These are phyloP conservation scores for Monosporascus cannonballus DNA, from an alignment of 2,329 filamentous ascomycete species.

Conservation along the genomic window DNA sequence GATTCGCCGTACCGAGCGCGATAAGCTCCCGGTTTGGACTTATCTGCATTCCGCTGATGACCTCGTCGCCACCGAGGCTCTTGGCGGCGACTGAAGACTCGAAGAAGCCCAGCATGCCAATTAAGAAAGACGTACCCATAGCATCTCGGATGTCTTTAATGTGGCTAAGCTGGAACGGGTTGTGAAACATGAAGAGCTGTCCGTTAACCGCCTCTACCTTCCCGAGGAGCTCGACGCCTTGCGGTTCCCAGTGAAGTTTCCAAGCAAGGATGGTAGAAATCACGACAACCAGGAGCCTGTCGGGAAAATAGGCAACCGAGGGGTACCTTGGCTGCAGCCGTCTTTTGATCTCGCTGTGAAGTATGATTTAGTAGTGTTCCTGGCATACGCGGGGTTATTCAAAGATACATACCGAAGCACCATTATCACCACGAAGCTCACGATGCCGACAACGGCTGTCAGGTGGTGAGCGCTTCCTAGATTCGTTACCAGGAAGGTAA, in stretches of 20 bases:
- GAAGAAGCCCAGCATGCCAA: slow-evolving; percentile 95
- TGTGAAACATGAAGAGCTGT: slow-evolving; percentile 72
- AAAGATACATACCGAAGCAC: slow-evolving; percentile 60
- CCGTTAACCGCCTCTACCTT: slow-evolving; percentile 69
- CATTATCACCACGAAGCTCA: slow-evolving; percentile 85
- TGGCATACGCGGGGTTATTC: not conserved
- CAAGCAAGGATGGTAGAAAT: slow-evolving; percentile 76
- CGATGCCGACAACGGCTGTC: slow-evolving; percentile 69
- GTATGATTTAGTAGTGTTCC: slow-evolving; percentile 1
- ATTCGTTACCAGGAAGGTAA: slow-evolving; percentile 71
- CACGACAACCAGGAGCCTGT: slow-evolving; percentile 85
- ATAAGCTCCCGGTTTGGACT: slow-evolving; percentile 92
- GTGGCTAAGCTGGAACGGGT: slow-evolving; percentile 72
- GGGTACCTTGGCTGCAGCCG: slow-evolving; percentile 73
- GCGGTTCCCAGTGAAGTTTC: slow-evolving; percentile 67
- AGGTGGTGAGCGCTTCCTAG: slow-evolving; percentile 61
- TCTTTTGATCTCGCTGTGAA: slow-evolving; percentile 68
- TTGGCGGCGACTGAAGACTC: slow-evolving; percentile 96
- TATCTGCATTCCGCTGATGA: slow-evolving; percentile 72
- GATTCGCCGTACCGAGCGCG: slow-evolving; percentile 81
- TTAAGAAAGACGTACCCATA: slow-evolving; percentile 87
- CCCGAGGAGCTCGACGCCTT: slow-evolving; percentile 79
- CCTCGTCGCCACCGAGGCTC: slow-evolving; percentile 65
- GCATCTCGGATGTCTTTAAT: slow-evolving; percentile 79
- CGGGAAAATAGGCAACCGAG: slow-evolving; percentile 79